Evolutionary conservation across 495 filamentous ascomycete species (phyloP).

Genomic region (Aspergillus saccharolyticus): DNA sequence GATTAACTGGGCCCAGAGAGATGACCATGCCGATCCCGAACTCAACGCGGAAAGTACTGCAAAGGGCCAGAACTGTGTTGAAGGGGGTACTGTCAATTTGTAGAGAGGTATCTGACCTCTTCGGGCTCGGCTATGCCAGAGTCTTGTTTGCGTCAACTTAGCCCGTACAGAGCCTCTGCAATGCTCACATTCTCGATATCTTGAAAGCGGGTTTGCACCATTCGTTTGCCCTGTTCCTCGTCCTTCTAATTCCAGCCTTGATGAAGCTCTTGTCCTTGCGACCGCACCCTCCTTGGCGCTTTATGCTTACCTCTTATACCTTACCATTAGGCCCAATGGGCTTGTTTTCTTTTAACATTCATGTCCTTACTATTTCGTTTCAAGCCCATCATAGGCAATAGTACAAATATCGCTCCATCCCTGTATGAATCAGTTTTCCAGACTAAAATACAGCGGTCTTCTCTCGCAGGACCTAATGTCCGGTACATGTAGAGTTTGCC

Average conservation of each 20-base stretch:
- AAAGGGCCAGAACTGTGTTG: neutral
- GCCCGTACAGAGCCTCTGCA: neutral
- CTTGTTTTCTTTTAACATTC: neutral
- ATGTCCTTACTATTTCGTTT: neutral
- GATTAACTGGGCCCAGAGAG: slow-evolving; percentile 36
- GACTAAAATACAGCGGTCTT: neutral
- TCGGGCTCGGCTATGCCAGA: too few relatives aligned
- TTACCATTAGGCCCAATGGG: neutral
- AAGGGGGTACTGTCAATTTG: neutral
- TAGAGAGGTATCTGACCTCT: neutral
- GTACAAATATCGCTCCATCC: neutral
- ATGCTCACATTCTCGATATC: neutral
- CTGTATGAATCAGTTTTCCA: neutral
- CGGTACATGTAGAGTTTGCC: neutral
- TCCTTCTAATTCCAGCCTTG: neutral
- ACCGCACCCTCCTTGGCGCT: neutral
- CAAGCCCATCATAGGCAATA: neutral
- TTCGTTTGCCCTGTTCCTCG: neutral
- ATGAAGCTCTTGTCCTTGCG: neutral
- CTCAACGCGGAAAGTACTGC: neutral
- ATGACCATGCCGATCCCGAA: slow-evolving; percentile 8
- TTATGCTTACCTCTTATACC: neutral
- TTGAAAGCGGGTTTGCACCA: neutral
- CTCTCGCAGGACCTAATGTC: neutral
- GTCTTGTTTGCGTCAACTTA: neutral